Evolutionary conservation across 2,329 filamentous ascomycete genomes (phyloP).

Genomic region (Colletotrichum godetiae): DNA sequence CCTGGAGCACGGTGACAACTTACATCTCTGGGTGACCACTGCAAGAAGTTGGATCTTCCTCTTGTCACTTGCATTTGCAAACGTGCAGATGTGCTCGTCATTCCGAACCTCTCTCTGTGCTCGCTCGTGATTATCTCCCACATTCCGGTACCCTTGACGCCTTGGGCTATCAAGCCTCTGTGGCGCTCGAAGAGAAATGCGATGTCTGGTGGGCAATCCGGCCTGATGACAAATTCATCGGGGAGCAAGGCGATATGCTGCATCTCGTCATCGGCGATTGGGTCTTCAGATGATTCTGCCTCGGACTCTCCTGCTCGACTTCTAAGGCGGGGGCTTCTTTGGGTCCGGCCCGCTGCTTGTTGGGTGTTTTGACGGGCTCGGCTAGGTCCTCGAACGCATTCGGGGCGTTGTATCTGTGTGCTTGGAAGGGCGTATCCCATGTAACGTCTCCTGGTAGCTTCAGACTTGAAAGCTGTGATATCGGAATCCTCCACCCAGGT

Average conservation of each 20-base stretch:
- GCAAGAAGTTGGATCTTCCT: constrained; percentile 58
- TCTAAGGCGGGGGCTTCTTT: neutral
- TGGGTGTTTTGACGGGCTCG: neutral
- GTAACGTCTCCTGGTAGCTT: constrained; percentile 5
- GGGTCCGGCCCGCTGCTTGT: neutral
- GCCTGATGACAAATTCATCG: constrained; percentile 53
- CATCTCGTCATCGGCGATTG: neutral
- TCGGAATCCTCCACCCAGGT: constrained; percentile 1
- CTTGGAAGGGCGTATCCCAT: constrained; percentile 17
- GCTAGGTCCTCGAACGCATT: neutral
- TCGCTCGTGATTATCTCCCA: constrained; percentile 64
- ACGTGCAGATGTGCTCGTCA: constrained; percentile 57
- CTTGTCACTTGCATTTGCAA: constrained; percentile 69
- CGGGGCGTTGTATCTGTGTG: constrained; percentile 21
- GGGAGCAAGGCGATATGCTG: neutral
- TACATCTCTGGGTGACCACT: constrained; percentile 63
- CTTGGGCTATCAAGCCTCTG: constrained; percentile 49
- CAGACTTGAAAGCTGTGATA: neutral
- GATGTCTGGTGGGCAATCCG: constrained; percentile 59
- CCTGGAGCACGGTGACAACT: constrained; percentile 40
- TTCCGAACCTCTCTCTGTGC: constrained; percentile 49
- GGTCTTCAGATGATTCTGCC: neutral
- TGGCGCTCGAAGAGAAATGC: constrained; percentile 62
- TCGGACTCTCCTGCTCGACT: neutral
- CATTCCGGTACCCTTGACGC: constrained; percentile 67